Conservation (phyloP, 78 protist genomes). For the Anaeramoeba ignava region DNA sequence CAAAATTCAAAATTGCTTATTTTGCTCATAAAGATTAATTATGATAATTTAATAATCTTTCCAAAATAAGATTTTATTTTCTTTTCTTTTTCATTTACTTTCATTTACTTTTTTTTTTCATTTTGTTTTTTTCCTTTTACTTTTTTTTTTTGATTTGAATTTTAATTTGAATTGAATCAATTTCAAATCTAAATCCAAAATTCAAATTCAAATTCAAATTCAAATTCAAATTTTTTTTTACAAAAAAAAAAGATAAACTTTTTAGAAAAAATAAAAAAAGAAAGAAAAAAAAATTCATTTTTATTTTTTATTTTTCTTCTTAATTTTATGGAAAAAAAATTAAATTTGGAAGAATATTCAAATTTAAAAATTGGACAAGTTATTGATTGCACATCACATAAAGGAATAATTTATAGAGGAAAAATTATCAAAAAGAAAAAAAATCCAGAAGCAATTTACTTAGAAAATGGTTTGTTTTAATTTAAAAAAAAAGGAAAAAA, state of each 20-base stretch:
- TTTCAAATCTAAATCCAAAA: conserved; percentile 1
- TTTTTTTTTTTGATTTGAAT: conserved; percentile 3
- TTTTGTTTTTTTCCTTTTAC: conserved; percentile 5
- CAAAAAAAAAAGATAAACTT: neutral
- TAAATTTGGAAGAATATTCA: neutral
- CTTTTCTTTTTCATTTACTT: neutral
- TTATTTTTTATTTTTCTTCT: conserved; percentile 3
- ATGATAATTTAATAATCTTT: neutral
- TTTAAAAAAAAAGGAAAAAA: no score
- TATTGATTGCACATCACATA: no score
- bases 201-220: neutral
- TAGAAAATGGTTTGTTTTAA: no score
- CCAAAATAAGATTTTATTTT: neutral
- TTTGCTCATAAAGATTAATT: neutral
- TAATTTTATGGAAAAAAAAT: neutral
- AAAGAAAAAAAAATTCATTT: conserved; percentile 1
- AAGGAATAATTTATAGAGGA: no score
- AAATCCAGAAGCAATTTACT: no score
- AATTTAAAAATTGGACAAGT: no score
- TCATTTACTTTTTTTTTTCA: conserved; percentile 4
- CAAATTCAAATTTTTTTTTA: neutral
- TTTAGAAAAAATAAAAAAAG: neutral
- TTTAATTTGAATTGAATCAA: neutral
- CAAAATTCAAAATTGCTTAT: neutral
- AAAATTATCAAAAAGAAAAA: no score